A percentile compares a stretch with the other conserved stretches of the same genome.
Evolutionary conservation across 495 filamentous ascomycete species (phyloP).

Genomic region (Pyrenula massariospora): DNA sequence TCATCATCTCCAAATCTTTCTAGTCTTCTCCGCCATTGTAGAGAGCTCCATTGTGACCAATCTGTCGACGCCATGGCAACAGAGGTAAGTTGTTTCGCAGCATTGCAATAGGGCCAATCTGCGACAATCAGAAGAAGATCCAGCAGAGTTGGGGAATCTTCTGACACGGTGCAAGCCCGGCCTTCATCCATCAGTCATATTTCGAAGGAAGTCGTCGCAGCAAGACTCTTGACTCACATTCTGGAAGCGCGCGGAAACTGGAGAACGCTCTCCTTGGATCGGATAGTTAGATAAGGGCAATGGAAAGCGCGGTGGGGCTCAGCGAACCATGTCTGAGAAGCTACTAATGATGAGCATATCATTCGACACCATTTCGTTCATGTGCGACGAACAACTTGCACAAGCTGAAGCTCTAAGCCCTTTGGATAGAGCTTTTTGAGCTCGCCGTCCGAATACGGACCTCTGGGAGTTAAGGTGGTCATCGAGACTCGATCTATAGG

Average conservation of each 20-base stretch:
- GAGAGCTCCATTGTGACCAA: conserved; percentile 46
- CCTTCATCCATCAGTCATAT: conserved; percentile 26
- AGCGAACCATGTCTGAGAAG: conserved; percentile 71
- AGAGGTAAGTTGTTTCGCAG: conserved; percentile 59
- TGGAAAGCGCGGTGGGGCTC: background rate
- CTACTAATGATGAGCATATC: conserved; percentile 20
- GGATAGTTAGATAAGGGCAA: conserved; percentile 5
- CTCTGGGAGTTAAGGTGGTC: conserved; percentile 63
- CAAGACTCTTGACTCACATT: conserved; percentile 61
- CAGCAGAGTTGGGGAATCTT: conserved; percentile 7
- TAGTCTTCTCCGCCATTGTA: conserved; percentile 69
- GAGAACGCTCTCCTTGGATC: conserved; percentile 60
- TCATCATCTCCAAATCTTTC: conserved; percentile 71
- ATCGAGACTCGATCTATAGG: conserved; percentile 32
- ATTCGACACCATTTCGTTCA: background rate
- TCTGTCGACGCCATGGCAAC: conserved; percentile 50
- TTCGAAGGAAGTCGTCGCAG: no score
- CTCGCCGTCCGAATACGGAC: conserved; percentile 72
- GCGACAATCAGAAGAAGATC: conserved; percentile 2
- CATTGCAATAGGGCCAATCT: conserved; percentile 89
- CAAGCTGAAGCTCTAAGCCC: conserved; percentile 67
- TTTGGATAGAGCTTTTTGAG: conserved; percentile 70
- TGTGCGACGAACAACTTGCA: conserved; percentile 58
- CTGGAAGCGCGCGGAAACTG: conserved; percentile 76
- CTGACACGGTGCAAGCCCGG: conserved; percentile 65